Evolutionary conservation across 2,329 filamentous ascomycete genomes (phyloP), one percentile per base, ranked within the genome.

Genomic region (Aspergillus terreus): DNA sequence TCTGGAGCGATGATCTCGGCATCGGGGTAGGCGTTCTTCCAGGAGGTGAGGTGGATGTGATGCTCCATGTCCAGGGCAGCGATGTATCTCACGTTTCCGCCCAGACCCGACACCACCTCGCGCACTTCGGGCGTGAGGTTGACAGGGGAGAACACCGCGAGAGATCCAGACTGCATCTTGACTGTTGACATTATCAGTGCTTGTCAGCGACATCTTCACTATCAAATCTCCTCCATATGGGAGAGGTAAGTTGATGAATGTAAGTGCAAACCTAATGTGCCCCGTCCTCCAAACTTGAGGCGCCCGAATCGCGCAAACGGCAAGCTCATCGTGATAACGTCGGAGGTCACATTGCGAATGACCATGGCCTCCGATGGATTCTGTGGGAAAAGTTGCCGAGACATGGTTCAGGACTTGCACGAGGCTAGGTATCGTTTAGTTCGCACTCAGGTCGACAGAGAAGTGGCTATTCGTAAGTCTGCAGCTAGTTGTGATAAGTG

Each of bases 61-160:
- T 99, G 94, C 76, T 99, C 91, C 47, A 89, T 80, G 70, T 99
- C 94, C 1, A 87, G 83, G 1, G 94, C 92, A 23, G 92, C 78
- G 59, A 99, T 85, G 78, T 97, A 97, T 59, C 81, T 82, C 47
- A 96, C 83, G 40, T 83, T 79, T 46, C 85, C 85, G 55, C 85
- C 85, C 51, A 90, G 75, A 32, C 76, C 69, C n/a, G 83, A 77
- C 17, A 83, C 71, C 49, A 79, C 74, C 47, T 88, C 76, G 55
- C 80, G 83, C 36, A 91, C 85, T 52, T 86, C 83, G 3, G 86
- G 80, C 3, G 92, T 97, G 50, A 96, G 81, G 12, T 87, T 88
- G 17, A 94, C 88, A 15, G 94, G 94, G 0, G 91, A 96, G 81
- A 96, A 96, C 69, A 96, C 85, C 59, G 90, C 89, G 38, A 97